Base-by-base conservation (phyloP, 257 asterid genomes). In the Solanum bulbocastanum region DNA sequence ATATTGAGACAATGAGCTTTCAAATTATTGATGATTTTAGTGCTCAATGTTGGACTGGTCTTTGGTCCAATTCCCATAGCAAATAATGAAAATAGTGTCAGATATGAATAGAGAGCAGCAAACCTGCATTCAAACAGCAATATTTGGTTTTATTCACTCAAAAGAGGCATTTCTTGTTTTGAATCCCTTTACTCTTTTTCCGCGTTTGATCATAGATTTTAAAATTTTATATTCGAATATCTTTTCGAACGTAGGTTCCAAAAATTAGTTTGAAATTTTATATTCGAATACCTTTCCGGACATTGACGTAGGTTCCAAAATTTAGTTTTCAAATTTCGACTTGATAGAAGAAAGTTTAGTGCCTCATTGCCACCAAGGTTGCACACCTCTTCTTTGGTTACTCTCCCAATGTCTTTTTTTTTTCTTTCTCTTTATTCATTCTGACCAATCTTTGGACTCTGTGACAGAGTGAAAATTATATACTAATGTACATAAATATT, bases 21-120 rank as follows among this genome's bases (percentile, higher is more conserved):
- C 87, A 66, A 66, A 89, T 66, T 88, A 83, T 88, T 76, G 68
- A 85, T 35, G 81, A 84, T 33, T 49, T 71, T 82, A 84, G 89
- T 87, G 87, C 56, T 87, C 86, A 90, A 32, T 30, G 92, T 91
- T 92, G 94, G 98, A 94, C 94, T 87, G 93, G 98, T 95, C 96
- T 87, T 5, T 89, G 97, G 94, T 92, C 92, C 98, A 92, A 92
- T 93, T 95, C 90, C 95, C 95, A 91, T 79, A 88, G 94, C 97
- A 90, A 90, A 89, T 88, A 83, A 46, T 90, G 89, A 91, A 92
- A 90, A 84, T 56, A 83, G 89, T 91, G 94, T 93, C 95, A 90
- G 94, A 92, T 66, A 65, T 60, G 86, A 75, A 37, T 74, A 79
- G 84, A 81, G 75, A 25, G 66, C 7, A n/a, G 83, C 66, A 74